Evolutionary conservation across 225 moss, liverwort and hornwort species (phyloP), one percentile per base, ranked within the genome.

Genomic region (Marchantia paleacea): DNA sequence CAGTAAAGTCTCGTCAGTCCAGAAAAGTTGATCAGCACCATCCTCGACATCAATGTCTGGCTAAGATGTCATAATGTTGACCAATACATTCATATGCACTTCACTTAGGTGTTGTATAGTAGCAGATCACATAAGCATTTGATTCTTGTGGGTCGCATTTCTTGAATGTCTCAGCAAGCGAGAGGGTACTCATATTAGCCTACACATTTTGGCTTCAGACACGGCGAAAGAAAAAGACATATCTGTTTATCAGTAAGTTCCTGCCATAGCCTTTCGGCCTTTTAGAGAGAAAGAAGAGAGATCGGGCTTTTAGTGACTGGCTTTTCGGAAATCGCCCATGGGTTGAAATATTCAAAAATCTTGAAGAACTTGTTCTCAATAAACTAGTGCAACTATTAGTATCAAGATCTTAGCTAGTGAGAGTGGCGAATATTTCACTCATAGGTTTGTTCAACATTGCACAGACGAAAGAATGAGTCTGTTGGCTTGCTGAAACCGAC

Each of bases 21-120:
- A 26, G 55, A 75, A 75, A 55, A 75, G 29, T 30, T 75, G 14
- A 73, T 73, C 73, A 51, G 54, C 54, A 74, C 26, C 74, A 55
- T 54, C 28, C 12, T 74, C 24, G 55, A 14, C 55, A 74, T 76
- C 66, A n/a, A 2, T n/a, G 24, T 66, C 62, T 31, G 19, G n/a
- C 8, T 47, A 5, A 31, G 76, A 76, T 76, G 54, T 54, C 53
- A 51, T 55, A 13, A 74, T 74, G 58, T 60, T 61, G 39, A 55
- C 31, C 75, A 16, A 19, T 60, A 39, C 48, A 47, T 71, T 71
- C 49, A 71, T 76, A 58, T 60, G 19, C 75, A 31, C 15, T 25
- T 52, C 58, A 58, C 58, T 76, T 60, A 60, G 75, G 75, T 76
- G 58, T 76, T 76, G 78, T 78, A 76, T 64, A 78, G 78, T 64